phyloP scores from a whole-genome alignment of 1,284 basidiomycete genomes.

The Limonomyces culmigenus region DNA sequence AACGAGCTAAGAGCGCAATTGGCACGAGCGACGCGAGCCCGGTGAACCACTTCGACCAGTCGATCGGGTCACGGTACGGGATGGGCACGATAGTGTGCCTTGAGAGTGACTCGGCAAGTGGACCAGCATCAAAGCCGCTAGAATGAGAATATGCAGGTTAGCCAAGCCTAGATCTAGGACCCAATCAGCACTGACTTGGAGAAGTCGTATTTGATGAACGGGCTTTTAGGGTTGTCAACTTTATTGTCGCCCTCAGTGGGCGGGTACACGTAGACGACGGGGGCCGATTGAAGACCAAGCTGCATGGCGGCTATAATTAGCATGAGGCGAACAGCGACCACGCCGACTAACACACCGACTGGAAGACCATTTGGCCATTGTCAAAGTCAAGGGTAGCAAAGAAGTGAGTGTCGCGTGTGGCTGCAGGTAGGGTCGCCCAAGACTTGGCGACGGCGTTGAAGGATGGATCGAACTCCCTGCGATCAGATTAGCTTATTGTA shows the following conservation, averaged over 20 bases:
- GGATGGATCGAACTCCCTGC: slow-evolving; percentile 71
- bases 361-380: slow-evolving; percentile 57
- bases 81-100: slow-evolving; percentile 55
- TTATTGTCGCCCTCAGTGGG: slow-evolving; percentile 47
- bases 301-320: slow-evolving; percentile 14
- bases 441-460: slow-evolving; percentile 67
- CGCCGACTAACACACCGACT: slow-evolving; percentile 37
- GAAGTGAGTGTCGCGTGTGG: slow-evolving; percentile 67
- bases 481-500: slow-evolving; percentile 3
- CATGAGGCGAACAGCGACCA: background rate
- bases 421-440: slow-evolving; percentile 47
- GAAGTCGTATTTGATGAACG: slow-evolving; percentile 66
- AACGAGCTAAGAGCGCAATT: slow-evolving; percentile 32
- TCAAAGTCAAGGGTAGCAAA: slow-evolving; percentile 87
- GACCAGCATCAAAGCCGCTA: slow-evolving; percentile 70
- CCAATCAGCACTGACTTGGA: slow-evolving; percentile 28
- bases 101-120: slow-evolving; percentile 64
- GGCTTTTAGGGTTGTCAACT: slow-evolving; percentile 30
- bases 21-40: slow-evolving; percentile 24
- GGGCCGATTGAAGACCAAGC: slow-evolving; percentile 60
- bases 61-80: slow-evolving; percentile 56
- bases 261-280: slow-evolving; percentile 66
- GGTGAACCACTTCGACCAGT: slow-evolving; percentile 43
- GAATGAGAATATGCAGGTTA: background rate
- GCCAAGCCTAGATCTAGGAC: slow-evolving; percentile 2